phyloP scores from a whole-genome alignment of 2,329 filamentous ascomycete species.

The Ramularia endophylla region DNA sequence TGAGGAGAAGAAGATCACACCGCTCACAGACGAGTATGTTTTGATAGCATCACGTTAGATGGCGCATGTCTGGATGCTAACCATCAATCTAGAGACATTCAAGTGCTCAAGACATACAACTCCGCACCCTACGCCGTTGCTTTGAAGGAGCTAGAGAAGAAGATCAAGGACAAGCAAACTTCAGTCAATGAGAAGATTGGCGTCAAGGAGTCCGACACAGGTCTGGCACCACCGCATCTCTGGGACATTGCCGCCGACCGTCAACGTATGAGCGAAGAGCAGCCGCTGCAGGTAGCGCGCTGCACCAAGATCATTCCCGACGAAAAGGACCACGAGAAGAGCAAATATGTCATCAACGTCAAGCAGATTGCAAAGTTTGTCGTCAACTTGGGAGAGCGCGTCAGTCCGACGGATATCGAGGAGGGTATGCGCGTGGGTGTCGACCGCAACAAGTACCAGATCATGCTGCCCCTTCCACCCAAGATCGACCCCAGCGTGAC shows the following conservation, averaged over 20 bases:
- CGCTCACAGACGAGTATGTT: conserved; percentile 92
- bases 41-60: no score
- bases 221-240: conserved; percentile 93
- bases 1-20: conserved; percentile 99
- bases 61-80: conserved; percentile 13
- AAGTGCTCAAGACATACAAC: conserved; percentile 98
- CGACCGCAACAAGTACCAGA: conserved; percentile 99
- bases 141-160: conserved; percentile 95
- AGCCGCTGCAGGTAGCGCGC: conserved; percentile 91
- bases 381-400: conserved; percentile 92
- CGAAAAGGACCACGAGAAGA: conserved; percentile 93
- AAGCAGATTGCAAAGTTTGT: conserved; percentile 99
- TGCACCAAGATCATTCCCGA: conserved; percentile 99
- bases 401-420: conserved; percentile 97
- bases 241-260: conserved; percentile 98
- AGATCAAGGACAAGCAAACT: conserved; percentile 98
- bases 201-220: conserved; percentile 88
- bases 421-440: conserved; percentile 98
- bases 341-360: conserved; percentile 99
- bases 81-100: conserved; percentile 75
- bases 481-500: conserved; percentile 99
- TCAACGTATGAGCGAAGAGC: conserved; percentile 98
- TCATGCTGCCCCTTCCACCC: conserved; percentile 87
- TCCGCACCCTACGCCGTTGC: conserved; percentile 90
- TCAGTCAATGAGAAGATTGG: conserved; percentile 99